Conservation (phyloP, 148 eudicot species). For the Rhododendron simsii region DNA sequence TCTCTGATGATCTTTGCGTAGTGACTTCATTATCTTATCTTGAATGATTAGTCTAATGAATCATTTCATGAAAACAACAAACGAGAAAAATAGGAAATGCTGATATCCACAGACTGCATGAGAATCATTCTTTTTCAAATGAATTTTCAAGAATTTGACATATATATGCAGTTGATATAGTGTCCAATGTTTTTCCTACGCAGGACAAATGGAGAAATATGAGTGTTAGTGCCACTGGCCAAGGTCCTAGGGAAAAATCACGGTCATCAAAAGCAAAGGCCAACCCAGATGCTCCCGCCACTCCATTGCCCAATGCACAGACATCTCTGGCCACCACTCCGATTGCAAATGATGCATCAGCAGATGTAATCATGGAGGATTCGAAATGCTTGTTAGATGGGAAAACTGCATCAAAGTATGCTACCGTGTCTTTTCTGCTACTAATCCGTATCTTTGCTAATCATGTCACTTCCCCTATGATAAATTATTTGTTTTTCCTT, state of each 20-base stretch:
- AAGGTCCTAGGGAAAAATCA: conserved; percentile 62
- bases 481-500: neutral
- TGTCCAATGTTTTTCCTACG: conserved; percentile 9
- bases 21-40: neutral
- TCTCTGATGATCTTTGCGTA: neutral
- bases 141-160: neutral
- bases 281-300: conserved; percentile 36
- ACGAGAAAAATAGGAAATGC: neutral
- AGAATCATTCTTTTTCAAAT: neutral
- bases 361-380: conserved; percentile 52
- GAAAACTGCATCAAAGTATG: conserved; percentile 61
- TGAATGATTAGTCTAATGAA: neutral
- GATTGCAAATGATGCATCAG: conserved; percentile 28
- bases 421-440: neutral
- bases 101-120: neutral
- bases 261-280: conserved; percentile 47
- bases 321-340: conserved; percentile 26
- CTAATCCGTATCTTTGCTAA: neutral
- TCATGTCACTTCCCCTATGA: neutral
- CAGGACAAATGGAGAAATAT: conserved; percentile 98
- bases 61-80: no score
- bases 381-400: conserved; percentile 48
- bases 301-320: conserved; percentile 25
- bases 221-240: conserved; percentile 63
- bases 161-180: neutral